A percentile compares a stretch with the other conserved stretches of the same genome.
Evolutionary conservation across 768 basidiomycete species (phyloP).

Genomic region (Omphalotus guepiniiformis): DNA sequence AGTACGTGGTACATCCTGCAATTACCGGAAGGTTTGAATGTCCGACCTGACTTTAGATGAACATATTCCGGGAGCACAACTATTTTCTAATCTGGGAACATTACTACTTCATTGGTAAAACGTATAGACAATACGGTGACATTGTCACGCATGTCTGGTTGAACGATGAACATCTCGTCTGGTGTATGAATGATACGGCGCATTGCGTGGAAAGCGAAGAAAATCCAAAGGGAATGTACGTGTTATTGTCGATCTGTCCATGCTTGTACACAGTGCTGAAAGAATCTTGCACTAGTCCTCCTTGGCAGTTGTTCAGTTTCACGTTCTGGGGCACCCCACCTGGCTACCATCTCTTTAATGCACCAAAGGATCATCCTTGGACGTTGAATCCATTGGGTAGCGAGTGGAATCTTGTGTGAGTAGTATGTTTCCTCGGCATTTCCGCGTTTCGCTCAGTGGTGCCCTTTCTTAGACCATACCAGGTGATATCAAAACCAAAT

Average conservation of each 20-base stretch:
- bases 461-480: too few species aligned
- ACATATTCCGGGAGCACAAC: conserved; percentile 9
- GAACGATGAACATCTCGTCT: conserved; percentile 11
- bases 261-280: too few species aligned
- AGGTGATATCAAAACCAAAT: background rate
- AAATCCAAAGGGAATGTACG: conserved; percentile 14
- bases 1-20: background rate
- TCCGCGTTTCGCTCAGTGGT: too few species aligned
- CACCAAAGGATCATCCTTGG: conserved; percentile 9
- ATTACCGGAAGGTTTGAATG: background rate
- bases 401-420: conserved; percentile 13
- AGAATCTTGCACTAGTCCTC: conserved; percentile 9
- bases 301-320: conserved; percentile 13
- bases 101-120: conserved; percentile 10
- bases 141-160: conserved; percentile 12
- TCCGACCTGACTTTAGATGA: conserved; percentile 3
- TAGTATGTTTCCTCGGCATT: too few species aligned
- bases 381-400: conserved; percentile 13
- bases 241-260: background rate
- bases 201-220: conserved; percentile 7
- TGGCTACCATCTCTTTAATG: conserved; percentile 7
- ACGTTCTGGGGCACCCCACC: conserved; percentile 14
- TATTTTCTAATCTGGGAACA: conserved; percentile 10
- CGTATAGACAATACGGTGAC: conserved; percentile 10
- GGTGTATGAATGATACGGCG: conserved; percentile 11